phyloP scores from a whole-genome alignment of 2,329 filamentous ascomycete genomes.

The Fusarium torulosum region DNA sequence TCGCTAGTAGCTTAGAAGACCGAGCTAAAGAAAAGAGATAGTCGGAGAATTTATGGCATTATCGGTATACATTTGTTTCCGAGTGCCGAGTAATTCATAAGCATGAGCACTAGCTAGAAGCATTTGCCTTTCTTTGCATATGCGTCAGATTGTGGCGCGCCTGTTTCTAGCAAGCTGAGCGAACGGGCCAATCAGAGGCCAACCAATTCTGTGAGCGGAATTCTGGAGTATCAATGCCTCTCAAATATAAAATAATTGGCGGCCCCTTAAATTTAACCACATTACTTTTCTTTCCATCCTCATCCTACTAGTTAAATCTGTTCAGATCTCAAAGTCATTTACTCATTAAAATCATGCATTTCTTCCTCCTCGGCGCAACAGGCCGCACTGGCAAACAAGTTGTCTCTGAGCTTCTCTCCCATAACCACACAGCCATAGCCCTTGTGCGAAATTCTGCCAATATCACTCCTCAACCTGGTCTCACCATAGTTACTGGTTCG shows the following conservation, averaged over 20 bases:
- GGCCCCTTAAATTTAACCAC: not conserved
- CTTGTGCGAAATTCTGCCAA: conserved; percentile 53
- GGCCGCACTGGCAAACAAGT: conserved; percentile 59
- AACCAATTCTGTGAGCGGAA: not conserved
- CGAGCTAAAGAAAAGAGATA: not conserved
- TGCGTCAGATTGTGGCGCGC: not conserved
- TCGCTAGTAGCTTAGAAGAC: not conserved
- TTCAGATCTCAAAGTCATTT: too few relatives aligned
- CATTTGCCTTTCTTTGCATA: not conserved
- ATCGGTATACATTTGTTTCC: not conserved
- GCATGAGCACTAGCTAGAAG: not conserved
- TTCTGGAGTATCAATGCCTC: not conserved
- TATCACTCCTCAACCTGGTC: conserved; percentile 38
- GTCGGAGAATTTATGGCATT: not conserved
- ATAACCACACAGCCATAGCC: conserved; percentile 55
- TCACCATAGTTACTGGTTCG: conserved; percentile 53
- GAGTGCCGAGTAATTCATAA: not conserved
- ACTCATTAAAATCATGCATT: conserved; percentile 49
- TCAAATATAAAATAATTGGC: conserved; percentile 14
- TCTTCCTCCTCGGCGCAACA: conserved; percentile 59
- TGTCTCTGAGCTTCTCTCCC: conserved; percentile 54
- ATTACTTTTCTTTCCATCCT: not conserved
- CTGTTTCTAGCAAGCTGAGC: conserved; percentile 22
- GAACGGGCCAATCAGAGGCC: conserved; percentile 35
- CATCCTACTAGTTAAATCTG: too few relatives aligned